These are phyloP conservation scores for Polychaeton citri DNA, from an alignment of 2,329 filamentous ascomycete genomes.

Conservation along the genomic window DNA sequence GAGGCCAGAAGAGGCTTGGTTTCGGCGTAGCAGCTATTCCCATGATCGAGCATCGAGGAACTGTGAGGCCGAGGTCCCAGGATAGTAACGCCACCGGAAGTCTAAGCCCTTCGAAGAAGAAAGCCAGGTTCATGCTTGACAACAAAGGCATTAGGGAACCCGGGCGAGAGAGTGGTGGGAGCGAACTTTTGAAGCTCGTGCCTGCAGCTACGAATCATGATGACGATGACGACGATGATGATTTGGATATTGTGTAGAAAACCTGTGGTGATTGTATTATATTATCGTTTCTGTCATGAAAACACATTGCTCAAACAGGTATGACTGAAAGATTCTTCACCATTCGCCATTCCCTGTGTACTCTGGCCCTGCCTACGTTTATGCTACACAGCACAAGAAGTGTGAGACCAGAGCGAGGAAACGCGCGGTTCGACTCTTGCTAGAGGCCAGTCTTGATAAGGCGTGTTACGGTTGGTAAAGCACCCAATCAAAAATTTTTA, in stretches of 20 bases:
- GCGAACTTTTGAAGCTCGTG: constrained; percentile 14
- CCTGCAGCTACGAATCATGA: constrained; percentile 8
- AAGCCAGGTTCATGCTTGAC: constrained; percentile 32
- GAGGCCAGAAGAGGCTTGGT: constrained; percentile 16
- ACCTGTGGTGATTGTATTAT: too few species aligned
- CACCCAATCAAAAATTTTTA: too few species aligned
- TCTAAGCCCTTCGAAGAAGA: constrained; percentile 30
- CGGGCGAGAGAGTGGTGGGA: constrained; percentile 32
- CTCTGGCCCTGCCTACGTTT: too few species aligned
- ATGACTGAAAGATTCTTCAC: too few species aligned
- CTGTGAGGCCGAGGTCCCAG: constrained; percentile 10
- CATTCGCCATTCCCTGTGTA: too few species aligned
- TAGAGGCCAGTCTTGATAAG: too few species aligned
- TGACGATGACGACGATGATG: constrained; percentile 32
- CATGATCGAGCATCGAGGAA: background rate
- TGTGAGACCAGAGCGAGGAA: too few species aligned
- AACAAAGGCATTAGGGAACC: constrained; percentile 37
- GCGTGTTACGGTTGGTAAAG: too few species aligned
- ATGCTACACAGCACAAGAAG: too few species aligned
- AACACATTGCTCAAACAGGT: too few species aligned
- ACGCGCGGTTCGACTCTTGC: too few species aligned
- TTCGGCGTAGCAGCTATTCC: constrained; percentile 1
- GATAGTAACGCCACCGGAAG: constrained; percentile 15
- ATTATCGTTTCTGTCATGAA: too few species aligned
- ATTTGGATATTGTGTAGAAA: constrained; percentile 34